Percentiles rank a stretch among this genome's conserved stretches.
phyloP scores from a whole-genome alignment of 2,329 filamentous ascomycete genomes.

The Talaromyces sp. region DNA sequence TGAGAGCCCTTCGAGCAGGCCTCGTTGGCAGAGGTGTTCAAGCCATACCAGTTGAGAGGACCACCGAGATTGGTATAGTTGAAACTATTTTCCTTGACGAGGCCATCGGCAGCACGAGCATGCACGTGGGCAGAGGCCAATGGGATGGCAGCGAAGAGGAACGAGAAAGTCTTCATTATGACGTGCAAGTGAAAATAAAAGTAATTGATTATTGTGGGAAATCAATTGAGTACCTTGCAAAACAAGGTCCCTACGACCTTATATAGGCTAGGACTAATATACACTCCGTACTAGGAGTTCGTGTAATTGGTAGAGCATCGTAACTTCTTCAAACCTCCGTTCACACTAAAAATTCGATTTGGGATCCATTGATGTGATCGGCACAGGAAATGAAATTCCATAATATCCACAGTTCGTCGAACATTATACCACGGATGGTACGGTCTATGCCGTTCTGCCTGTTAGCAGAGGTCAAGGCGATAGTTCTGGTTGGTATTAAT shows the following conservation, averaged over 20 bases:
- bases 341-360: not conserved
- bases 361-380: not conserved
- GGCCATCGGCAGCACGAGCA: not conserved
- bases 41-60: conserved; percentile 49
- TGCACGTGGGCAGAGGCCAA: not conserved
- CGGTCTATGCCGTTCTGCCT: too few relatives aligned
- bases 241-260: not conserved
- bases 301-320: too few relatives aligned
- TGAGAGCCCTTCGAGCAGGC: conserved; percentile 45
- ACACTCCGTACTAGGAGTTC: not conserved
- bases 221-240: not conserved
- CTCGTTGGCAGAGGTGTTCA: conserved; percentile 37
- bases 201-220: not conserved
- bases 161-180: conserved; percentile 1
- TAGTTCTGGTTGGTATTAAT: too few relatives aligned
- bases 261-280: not conserved
- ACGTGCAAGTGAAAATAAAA: not conserved
- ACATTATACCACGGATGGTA: too few relatives aligned
- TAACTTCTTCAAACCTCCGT: not conserved
- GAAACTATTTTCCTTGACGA: not conserved
- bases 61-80: conserved; percentile 25
- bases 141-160: not conserved
- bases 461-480: too few relatives aligned
- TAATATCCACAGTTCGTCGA: not conserved
- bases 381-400: too few relatives aligned